phyloP scores from a whole-genome alignment of 805 yeast species.

The Hanseniaspora guilliermondii region DNA sequence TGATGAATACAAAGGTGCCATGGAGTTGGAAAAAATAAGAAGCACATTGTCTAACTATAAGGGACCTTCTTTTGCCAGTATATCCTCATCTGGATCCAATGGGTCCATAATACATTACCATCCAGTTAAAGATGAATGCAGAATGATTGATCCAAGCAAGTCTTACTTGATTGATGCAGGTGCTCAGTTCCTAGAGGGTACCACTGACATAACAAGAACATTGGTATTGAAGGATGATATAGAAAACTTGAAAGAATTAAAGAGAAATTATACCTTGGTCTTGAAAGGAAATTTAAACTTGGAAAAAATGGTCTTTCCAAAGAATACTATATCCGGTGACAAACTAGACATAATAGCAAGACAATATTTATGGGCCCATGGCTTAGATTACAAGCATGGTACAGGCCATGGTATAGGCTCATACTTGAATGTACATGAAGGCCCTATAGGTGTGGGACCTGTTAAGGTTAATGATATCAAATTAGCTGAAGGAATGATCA shows the following conservation, averaged over 20 bases:
- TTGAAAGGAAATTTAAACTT: conserved; percentile 84
- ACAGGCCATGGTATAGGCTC: conserved; percentile 98
- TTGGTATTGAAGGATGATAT: conserved; percentile 51
- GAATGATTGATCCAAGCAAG: conserved; percentile 51
- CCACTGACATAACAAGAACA: conserved; percentile 92
- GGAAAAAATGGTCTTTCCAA: conserved; percentile 68
- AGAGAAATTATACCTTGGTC: conserved; percentile 65
- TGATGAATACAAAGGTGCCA: conserved; percentile 56
- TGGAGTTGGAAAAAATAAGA: conserved; percentile 45
- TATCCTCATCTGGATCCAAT: conserved; percentile 64
- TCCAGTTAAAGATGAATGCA: conserved; percentile 47
- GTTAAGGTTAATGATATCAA: conserved; percentile 30
- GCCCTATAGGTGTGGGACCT: conserved; percentile 72
- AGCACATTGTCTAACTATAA: conserved; percentile 41
- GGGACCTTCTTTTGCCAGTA: conserved; percentile 65
- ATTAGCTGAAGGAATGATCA: conserved; percentile 58
- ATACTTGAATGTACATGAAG: conserved; percentile 84
- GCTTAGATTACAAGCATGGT: conserved; percentile 83
- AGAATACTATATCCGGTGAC: conserved; percentile 53
- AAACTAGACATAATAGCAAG: conserved; percentile 74
- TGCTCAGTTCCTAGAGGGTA: conserved; percentile 83
- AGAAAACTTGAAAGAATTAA: conserved; percentile 34
- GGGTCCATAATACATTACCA: conserved; percentile 67
- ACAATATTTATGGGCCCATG: conserved; percentile 67
- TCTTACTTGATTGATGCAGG: conserved; percentile 81